phyloP scores from a whole-genome alignment of 2,329 filamentous ascomycete species.

The Zymoseptoria passerinii region DNA sequence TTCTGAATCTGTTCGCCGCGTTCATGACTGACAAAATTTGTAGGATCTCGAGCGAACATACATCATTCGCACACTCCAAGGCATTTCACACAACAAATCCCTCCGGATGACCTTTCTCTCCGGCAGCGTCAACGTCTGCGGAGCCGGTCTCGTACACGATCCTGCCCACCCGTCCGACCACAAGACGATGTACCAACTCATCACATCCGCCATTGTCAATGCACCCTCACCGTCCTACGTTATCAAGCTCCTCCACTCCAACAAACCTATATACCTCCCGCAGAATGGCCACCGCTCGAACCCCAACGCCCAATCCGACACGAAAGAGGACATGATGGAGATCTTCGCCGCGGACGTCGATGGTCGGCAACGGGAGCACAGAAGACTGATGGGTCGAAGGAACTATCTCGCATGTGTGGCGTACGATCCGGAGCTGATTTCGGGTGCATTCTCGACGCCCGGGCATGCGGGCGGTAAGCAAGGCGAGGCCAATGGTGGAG shows the following conservation, averaged over 20 bases:
- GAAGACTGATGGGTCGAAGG: conserved; percentile 83
- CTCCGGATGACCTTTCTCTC: conserved; percentile 96
- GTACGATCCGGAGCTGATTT: conserved; percentile 76
- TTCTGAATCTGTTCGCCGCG: background rate
- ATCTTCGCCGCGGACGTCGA: conserved; percentile 93
- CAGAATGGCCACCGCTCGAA: conserved; percentile 68
- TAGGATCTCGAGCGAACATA: conserved; percentile 92
- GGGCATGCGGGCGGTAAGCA: conserved; percentile 10
- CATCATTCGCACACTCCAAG: conserved; percentile 88
- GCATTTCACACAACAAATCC: conserved; percentile 89
- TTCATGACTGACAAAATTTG: conserved; percentile 1
- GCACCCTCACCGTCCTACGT: conserved; percentile 78
- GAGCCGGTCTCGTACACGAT: conserved; percentile 89
- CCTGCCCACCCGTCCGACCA: conserved; percentile 84
- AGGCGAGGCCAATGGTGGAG: conserved; percentile 28
- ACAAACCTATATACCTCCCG: conserved; percentile 84
- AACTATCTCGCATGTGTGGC: conserved; percentile 93
- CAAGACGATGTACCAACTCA: conserved; percentile 99
- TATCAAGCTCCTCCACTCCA: conserved; percentile 89
- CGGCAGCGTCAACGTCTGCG: conserved; percentile 81
- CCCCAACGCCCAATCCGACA: conserved; percentile 60
- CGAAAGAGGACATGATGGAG: conserved; percentile 99
- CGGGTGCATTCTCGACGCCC: conserved; percentile 26
- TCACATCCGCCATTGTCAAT: conserved; percentile 85
- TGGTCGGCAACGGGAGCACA: conserved; percentile 72